These are phyloP conservation scores for Alloteropsis semialata DNA, from an alignment of 176 grass and related monocot genomes.

Conservation along the genomic window DNA sequence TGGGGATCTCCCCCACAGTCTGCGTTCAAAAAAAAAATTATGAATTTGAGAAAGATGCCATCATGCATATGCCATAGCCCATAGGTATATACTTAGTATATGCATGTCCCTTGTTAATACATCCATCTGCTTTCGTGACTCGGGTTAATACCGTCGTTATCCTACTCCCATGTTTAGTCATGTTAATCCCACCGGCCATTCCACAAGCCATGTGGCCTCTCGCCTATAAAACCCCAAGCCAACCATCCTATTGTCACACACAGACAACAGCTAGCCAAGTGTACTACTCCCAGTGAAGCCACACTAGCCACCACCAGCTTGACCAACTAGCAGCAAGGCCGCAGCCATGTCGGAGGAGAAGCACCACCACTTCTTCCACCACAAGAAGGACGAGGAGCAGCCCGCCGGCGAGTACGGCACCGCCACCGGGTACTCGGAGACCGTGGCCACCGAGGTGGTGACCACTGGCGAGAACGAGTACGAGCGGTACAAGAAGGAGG, in stretches of 20 bases:
- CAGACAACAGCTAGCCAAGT: conserved; percentile 2
- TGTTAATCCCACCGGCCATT: neutral
- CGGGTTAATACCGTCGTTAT: neutral
- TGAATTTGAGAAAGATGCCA: too few relatives aligned
- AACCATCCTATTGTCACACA: neutral
- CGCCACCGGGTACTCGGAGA: conserved; percentile 13
- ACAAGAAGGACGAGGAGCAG: conserved; percentile 55
- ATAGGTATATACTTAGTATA: too few relatives aligned
- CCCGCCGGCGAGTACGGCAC: conserved; percentile 13
- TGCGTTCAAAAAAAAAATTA: too few relatives aligned
- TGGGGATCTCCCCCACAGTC: too few relatives aligned
- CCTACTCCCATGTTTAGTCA: neutral
- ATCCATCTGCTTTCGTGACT: neutral
- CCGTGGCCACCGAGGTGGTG: conserved; percentile 15
- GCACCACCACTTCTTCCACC: conserved; percentile 54
- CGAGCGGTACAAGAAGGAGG: conserved; percentile 55
- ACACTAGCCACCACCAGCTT: neutral
- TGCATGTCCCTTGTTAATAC: too few relatives aligned
- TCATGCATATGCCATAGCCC: too few relatives aligned
- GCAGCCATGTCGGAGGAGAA: conserved; percentile 63
- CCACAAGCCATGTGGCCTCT: neutral
- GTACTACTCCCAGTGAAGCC: neutral
- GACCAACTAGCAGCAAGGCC: neutral
- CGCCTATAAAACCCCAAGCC: conserved; percentile 11
- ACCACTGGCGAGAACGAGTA: conserved; percentile 44